Percentiles rank a stretch among this genome's conserved stretches.
phyloP scores from a whole-genome alignment of 805 yeast genomes.

The Saccharomyces jurei region DNA sequence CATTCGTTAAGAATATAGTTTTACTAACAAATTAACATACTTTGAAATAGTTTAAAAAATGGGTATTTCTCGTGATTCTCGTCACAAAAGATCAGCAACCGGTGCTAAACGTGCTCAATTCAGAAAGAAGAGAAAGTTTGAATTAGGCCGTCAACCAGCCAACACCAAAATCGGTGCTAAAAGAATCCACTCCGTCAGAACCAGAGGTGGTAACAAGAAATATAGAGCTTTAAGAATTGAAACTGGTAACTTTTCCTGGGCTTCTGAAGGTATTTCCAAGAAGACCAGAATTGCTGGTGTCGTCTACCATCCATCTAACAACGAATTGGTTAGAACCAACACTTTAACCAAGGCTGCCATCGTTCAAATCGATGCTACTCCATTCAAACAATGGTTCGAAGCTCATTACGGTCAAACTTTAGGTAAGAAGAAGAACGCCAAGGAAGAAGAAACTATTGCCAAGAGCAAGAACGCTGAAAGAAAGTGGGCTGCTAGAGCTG shows the following conservation, averaged over 20 bases:
- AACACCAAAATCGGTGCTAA: conserved; percentile 96
- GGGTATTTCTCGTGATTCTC: conserved; percentile 99
- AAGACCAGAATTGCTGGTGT: conserved; percentile 97
- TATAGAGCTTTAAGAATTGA: conserved; percentile 98
- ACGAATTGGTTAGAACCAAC: conserved; percentile 98
- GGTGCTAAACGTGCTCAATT: conserved; percentile 99
- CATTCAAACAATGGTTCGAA: conserved; percentile 98
- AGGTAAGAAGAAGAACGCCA: conserved; percentile 67
- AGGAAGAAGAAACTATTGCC: conserved; percentile 51
- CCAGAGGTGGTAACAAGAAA: conserved; percentile 98
- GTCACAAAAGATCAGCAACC: conserved; percentile 98
- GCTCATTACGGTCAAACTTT: conserved; percentile 87
- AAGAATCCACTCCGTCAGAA: conserved; percentile 97
- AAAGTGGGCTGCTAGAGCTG: conserved; percentile 86
- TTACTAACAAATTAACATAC: conserved; percentile 12
- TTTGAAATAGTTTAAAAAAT: conserved; percentile 41
- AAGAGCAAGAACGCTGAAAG: conserved; percentile 72
- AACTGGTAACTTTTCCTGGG: conserved; percentile 98
- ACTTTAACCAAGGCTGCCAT: conserved; percentile 96
- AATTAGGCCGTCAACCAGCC: conserved; percentile 97
- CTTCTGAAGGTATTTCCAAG: conserved; percentile 92
- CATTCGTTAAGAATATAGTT: background rate
- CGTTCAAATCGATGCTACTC: conserved; percentile 98
- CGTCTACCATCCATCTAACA: conserved; percentile 97
- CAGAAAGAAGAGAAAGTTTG: conserved; percentile 99